Conservation (phyloP, 805 yeast species). For the Jamesozyma hellenica region DNA sequence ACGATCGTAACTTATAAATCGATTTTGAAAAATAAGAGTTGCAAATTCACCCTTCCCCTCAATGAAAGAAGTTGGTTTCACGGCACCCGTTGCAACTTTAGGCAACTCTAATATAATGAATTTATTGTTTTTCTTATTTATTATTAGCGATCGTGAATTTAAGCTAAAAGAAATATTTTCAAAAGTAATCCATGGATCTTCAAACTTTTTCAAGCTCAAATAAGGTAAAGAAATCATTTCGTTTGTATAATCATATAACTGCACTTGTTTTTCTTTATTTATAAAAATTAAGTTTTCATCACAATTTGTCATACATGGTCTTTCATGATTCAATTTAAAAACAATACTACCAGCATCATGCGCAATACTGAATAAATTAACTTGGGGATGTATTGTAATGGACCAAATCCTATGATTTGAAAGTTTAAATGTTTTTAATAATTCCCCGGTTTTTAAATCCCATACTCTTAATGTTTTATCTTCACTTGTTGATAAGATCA, state of each 20-base stretch:
- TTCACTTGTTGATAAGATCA: conserved; percentile 86
- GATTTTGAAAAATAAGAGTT: conserved; percentile 84
- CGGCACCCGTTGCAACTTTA: conserved; percentile 82
- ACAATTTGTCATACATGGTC: conserved; percentile 61
- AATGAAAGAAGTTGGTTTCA: conserved; percentile 73
- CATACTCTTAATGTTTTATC: conserved; percentile 95
- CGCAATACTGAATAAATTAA: conserved; percentile 89
- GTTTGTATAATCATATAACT: conserved; percentile 57
- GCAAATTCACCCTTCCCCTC: conserved; percentile 80
- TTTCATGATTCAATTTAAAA: conserved; percentile 91
- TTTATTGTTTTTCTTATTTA: conserved; percentile 54
- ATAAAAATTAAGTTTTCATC: conserved; percentile 68
- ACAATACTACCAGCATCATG: conserved; percentile 98
- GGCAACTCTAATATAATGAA: conserved; percentile 74
- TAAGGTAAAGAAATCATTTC: conserved; percentile 64
- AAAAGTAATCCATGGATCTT: conserved; percentile 76
- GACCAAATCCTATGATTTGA: conserved; percentile 93
- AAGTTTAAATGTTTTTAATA: conserved; percentile 85
- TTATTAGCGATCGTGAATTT: conserved; percentile 73
- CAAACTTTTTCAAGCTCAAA: conserved; percentile 72
- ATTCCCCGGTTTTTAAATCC: conserved; percentile 89
- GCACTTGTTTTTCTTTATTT: conserved; percentile 78
- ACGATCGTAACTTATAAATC: conserved; percentile 74
- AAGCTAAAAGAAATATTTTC: conserved; percentile 83
- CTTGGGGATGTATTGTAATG: conserved; percentile 73